phyloP scores from a whole-genome alignment of 192 early-diverging fungal genomes.

The Backusella mclennaniae region DNA sequence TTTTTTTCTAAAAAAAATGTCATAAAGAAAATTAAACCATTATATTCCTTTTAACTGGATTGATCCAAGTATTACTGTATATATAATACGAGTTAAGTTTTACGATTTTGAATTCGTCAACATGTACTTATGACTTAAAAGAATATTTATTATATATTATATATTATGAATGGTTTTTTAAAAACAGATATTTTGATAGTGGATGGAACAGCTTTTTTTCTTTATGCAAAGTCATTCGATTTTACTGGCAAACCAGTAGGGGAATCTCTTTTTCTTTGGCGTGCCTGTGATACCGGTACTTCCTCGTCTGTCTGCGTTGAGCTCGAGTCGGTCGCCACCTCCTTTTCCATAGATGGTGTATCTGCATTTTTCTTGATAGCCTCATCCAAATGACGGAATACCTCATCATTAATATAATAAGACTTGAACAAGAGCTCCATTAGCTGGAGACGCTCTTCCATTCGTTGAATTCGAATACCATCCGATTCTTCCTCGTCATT shows the following conservation, averaged over 20 bases:
- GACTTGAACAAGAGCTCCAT: constrained; percentile 12
- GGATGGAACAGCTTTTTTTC: too few species aligned
- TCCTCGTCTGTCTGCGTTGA: background rate
- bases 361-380: constrained; percentile 5
- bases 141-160: constrained; percentile 1
- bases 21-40: too few species aligned
- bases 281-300: background rate
- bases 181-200: background rate
- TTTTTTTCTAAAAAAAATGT: too few species aligned
- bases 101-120: too few species aligned
- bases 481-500: background rate
- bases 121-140: background rate
- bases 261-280: background rate
- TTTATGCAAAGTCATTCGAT: background rate
- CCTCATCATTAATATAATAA: constrained; percentile 11
- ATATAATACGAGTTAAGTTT: too few species aligned
- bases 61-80: too few species aligned
- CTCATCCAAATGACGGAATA: background rate
- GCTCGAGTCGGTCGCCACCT: background rate
- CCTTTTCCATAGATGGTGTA: background rate
- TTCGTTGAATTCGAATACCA: background rate
- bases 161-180: background rate
- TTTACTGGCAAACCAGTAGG: background rate
- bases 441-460: constrained; percentile 15
- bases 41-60: too few species aligned